Base-by-base conservation (phyloP, 768 basidiomycete species). In the Tremella mesenterica region DNA sequence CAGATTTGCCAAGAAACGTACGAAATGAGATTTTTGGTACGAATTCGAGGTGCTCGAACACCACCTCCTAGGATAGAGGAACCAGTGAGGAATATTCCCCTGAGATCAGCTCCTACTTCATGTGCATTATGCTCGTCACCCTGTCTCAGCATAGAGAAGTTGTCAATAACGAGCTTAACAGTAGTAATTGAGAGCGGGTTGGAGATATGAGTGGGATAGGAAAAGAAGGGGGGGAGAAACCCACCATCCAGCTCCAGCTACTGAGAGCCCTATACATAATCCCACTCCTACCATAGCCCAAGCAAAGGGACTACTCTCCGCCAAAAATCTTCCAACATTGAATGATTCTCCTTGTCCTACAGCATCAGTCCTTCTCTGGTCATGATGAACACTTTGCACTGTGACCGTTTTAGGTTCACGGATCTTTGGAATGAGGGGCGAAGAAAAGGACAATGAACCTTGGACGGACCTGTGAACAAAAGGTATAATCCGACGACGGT, bases 21-120 rank as follows among this genome's bases (percentile, higher is more conserved):
- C 91, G 88, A 91, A 64, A 99, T 95, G 73, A 97, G 74, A 73
- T 99, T 99, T 81, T 99, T 97, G 18, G 93, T 97, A 45, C 85
- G 81, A 50, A 99, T 97, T 60, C 93, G 80, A 10, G 93, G 93
- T 44, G 90, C 81, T 38, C 91, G 79, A 9, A 97, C 90, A 67
- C 92, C 92, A 70, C 91, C 95, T 41, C 93, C 93, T 27, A 99
- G 79, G 62, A 99, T 91, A 27, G 90, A 93, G n/a, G 92, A 76
- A 50, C 95, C 95, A 0, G 95, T 97, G 52, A 97, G 76, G 77
- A 93, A 90, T 71, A 99, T 97, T 47, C 93, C 93, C 93, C 93
- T 97, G 52, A 18, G 4, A 54, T 34, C n/a, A 31, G 39, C 38
- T 14, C 20, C 4, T 33, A 31, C 28, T 26, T n/a, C n/a, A n/a